Percentiles rank a stretch among this genome's conserved stretches.
These are phyloP conservation scores for Penicillium lividum DNA, from an alignment of 495 filamentous ascomycete genomes.

Conservation along the genomic window DNA sequence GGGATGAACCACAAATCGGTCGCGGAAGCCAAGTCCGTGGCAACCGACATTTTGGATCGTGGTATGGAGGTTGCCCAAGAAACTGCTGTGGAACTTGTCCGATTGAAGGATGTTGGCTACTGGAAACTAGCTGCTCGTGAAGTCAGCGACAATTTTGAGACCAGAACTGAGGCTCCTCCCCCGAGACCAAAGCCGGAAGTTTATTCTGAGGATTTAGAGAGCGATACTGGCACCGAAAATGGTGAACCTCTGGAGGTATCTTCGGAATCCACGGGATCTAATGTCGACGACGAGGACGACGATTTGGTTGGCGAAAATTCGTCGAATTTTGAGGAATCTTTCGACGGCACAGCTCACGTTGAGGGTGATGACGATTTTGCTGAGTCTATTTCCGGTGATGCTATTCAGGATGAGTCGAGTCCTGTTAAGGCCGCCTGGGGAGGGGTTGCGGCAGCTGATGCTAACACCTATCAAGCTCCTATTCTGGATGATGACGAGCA, in stretches of 20 bases:
- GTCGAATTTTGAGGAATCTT: neutral
- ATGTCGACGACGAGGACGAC: constrained; percentile 17
- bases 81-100: constrained; percentile 77
- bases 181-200: constrained; percentile 43
- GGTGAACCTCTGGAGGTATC: constrained; percentile 34
- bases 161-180: constrained; percentile 50
- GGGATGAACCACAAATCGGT: constrained; percentile 73
- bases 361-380: constrained; percentile 3
- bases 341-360: neutral
- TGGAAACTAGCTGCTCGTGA: constrained; percentile 86
- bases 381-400: constrained; percentile 5
- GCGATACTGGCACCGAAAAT: neutral
- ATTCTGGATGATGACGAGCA: constrained; percentile 53
- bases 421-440: constrained; percentile 19
- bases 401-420: constrained; percentile 7
- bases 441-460: constrained; percentile 29
- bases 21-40: constrained; percentile 64
- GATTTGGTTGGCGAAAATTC: neutral
- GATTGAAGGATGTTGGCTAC: constrained; percentile 79
- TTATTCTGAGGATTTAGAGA: constrained; percentile 36
- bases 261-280: constrained; percentile 31
- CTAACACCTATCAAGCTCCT: constrained; percentile 20
- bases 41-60: constrained; percentile 66
- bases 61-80: constrained; percentile 80
- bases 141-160: constrained; percentile 72